A percentile compares a stretch with the other conserved stretches of the same genome.
Evolutionary conservation across 768 basidiomycete species (phyloP).

Genomic region (Grammothele lineata): DNA sequence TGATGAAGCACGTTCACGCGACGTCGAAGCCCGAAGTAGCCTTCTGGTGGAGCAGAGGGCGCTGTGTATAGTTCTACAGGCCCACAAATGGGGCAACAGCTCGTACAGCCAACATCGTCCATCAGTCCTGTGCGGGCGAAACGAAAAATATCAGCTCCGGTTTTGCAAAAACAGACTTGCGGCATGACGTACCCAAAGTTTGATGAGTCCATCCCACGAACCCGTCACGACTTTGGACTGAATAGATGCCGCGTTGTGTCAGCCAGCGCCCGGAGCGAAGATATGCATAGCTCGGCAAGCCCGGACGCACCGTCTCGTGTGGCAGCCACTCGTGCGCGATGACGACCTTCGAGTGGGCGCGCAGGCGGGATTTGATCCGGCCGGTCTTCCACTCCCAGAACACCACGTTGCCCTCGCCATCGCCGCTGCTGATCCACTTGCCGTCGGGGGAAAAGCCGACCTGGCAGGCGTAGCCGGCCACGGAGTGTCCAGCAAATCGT

Average conservation of each 20-base stretch:
- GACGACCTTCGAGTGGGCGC: constrained; percentile 93
- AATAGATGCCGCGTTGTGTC: constrained; percentile 11
- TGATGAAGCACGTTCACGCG: too few relatives aligned
- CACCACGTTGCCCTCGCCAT: constrained; percentile 90
- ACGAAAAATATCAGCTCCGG: neutral
- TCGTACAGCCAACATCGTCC: constrained; percentile 3
- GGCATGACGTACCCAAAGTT: constrained; percentile 78
- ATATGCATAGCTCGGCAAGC: constrained; percentile 9
- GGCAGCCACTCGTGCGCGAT: constrained; percentile 98
- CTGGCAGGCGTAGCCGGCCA: constrained; percentile 96
- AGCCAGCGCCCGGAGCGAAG: constrained; percentile 10
- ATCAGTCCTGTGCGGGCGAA: constrained; percentile 5
- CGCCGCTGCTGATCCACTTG: constrained; percentile 96
- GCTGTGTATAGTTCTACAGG: constrained; percentile 7
- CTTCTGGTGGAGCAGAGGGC: too few relatives aligned
- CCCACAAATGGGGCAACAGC: neutral
- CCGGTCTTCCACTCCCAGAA: constrained; percentile 99
- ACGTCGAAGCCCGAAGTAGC: too few relatives aligned
- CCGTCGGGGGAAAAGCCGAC: constrained; percentile 98
- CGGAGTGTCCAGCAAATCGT: constrained; percentile 94
- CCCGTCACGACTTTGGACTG: constrained; percentile 97
- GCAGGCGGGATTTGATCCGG: constrained; percentile 84
- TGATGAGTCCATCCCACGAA: constrained; percentile 97
- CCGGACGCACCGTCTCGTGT: constrained; percentile 81
- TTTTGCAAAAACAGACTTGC: neutral